Percentiles rank a stretch among this genome's conserved stretches.
Evolutionary conservation across 2,329 filamentous ascomycete genomes (phyloP).

Genomic region (Fusarium musae): DNA sequence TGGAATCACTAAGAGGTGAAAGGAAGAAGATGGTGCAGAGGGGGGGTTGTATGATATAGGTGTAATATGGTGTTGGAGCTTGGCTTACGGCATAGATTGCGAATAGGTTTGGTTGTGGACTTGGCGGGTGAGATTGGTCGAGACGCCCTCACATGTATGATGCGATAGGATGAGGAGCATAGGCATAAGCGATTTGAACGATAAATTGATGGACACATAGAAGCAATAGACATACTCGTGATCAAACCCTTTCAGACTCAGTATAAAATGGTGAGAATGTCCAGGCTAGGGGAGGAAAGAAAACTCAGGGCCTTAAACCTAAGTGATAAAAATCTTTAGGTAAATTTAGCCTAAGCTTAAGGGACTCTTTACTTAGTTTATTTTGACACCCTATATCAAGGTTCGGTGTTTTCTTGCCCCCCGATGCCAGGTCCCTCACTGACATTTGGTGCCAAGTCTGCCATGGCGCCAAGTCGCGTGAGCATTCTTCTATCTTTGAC

Average conservation of each 20-base stretch:
- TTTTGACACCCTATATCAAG: no score
- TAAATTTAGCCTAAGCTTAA: no score
- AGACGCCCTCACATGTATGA: neutral
- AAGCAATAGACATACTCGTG: neutral
- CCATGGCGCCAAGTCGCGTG: neutral
- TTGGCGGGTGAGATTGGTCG: neutral
- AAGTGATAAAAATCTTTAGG: no score
- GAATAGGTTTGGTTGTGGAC: neutral
- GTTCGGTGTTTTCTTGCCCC: no score
- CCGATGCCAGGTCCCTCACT: no score
- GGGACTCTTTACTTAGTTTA: no score
- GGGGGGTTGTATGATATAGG: neutral
- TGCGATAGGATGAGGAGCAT: neutral
- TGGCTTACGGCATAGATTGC: slow-evolving; percentile 12
- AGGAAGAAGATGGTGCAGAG: neutral
- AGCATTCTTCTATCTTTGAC: neutral
- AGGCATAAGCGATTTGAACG: neutral
- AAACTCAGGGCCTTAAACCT: no score
- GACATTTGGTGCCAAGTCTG: neutral
- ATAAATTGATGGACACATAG: neutral
- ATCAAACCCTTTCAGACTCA: neutral
- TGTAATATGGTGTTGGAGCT: neutral
- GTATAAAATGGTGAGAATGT: neutral
- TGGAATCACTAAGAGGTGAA: slow-evolving; percentile 34
- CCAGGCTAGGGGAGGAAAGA: no score